Conservation (phyloP, 371 early-diverging fungal genomes). For the Saksenaea vasiformis region DNA sequence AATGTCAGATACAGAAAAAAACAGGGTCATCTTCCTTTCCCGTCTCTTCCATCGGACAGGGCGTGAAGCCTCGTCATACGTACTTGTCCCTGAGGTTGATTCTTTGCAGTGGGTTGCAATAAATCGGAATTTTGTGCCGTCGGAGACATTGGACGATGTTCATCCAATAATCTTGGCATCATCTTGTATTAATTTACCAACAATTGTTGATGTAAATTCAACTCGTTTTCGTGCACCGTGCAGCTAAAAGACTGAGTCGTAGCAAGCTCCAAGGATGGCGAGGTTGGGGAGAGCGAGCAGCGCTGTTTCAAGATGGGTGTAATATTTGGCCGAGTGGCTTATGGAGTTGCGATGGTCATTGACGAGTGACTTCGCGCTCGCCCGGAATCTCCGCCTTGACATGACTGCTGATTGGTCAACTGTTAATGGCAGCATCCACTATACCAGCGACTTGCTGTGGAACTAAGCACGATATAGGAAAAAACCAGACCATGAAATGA, state of each 20-base stretch:
- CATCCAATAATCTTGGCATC: slow-evolving; percentile 15
- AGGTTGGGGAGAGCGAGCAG: neutral
- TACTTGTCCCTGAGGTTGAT: slow-evolving; percentile 17
- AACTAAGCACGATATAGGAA: too few relatives aligned
- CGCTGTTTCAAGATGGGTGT: neutral
- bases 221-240: neutral
- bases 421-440: too few relatives aligned
- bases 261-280: slow-evolving; percentile 4
- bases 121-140: slow-evolving; percentile 8
- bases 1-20: neutral
- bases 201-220: neutral
- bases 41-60: neutral
- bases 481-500: too few relatives aligned
- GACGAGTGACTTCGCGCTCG: too few relatives aligned
- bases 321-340: neutral
- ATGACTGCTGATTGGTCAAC: too few relatives aligned
- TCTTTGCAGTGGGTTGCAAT: slow-evolving; percentile 12
- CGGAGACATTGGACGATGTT: slow-evolving; percentile 7
- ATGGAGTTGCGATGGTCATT: too few relatives aligned
- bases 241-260: slow-evolving; percentile 2
- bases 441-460: too few relatives aligned
- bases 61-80: neutral
- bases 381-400: too few relatives aligned
- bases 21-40: neutral
- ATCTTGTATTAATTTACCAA: slow-evolving; percentile 6